Conservation (phyloP, 108 stramenopile genomes). For the Schizochytrium sp. region DNA sequence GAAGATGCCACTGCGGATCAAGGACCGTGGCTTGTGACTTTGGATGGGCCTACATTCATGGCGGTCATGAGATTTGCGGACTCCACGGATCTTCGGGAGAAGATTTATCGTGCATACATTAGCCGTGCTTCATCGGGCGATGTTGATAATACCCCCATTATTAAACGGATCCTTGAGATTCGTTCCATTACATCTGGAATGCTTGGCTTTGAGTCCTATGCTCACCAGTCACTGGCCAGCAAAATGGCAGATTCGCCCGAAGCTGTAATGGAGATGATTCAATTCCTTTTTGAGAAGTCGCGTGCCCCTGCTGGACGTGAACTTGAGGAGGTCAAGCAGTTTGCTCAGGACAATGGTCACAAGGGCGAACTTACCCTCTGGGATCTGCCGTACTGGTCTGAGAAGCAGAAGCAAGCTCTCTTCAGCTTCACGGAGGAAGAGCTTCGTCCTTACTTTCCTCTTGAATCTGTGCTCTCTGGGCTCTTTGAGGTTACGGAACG, state of each 20-base stretch:
- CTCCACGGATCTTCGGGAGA: slow-evolving; percentile 86
- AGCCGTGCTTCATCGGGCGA: slow-evolving; percentile 81
- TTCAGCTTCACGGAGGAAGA: slow-evolving; percentile 95
- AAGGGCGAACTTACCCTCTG: slow-evolving; percentile 85
- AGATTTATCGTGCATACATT: slow-evolving; percentile 89
- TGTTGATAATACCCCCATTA: slow-evolving; percentile 90
- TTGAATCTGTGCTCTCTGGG: slow-evolving; percentile 91
- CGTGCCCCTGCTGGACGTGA: slow-evolving; percentile 90
- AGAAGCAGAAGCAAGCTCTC: slow-evolving; percentile 93
- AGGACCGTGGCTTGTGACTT: slow-evolving; percentile 92
- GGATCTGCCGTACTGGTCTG: slow-evolving; percentile 91
- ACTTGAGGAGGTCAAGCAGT: slow-evolving; percentile 85
- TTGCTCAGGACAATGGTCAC: slow-evolving; percentile 84
- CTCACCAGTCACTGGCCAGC: slow-evolving; percentile 83
- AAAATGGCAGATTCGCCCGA: slow-evolving; percentile 95
- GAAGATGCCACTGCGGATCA: slow-evolving; percentile 81
- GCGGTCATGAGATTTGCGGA: slow-evolving; percentile 91
- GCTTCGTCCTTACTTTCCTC: slow-evolving; percentile 93
- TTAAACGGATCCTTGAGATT: slow-evolving; percentile 87
- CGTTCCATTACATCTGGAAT: slow-evolving; percentile 84
- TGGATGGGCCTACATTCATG: slow-evolving; percentile 92
- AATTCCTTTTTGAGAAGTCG: slow-evolving; percentile 90
- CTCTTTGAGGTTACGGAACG: slow-evolving; percentile 81
- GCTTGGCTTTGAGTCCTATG: slow-evolving; percentile 91
- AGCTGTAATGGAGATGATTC: slow-evolving; percentile 85